Evolutionary conservation across 805 yeast genomes (phyloP).

Genomic region (Peterozyma xylosa): DNA sequence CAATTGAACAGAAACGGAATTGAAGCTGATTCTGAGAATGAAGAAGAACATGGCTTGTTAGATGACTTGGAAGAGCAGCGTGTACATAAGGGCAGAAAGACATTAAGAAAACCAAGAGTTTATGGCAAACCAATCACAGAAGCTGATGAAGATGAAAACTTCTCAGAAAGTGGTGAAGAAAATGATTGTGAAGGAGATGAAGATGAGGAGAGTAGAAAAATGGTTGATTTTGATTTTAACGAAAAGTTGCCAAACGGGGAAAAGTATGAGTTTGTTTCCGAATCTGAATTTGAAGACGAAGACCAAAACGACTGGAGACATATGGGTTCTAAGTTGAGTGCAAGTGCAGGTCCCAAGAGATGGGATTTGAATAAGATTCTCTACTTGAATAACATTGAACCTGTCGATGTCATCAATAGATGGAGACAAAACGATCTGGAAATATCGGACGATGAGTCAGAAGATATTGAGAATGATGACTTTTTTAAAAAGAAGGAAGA

Average conservation of each 20-base stretch:
- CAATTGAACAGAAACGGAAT: slow-evolving; percentile 30
- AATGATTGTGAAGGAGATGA: slow-evolving; percentile 33
- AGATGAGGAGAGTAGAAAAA: slow-evolving; percentile 28
- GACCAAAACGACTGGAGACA: slow-evolving; percentile 30
- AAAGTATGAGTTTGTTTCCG: slow-evolving; percentile 39
- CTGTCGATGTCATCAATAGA: slow-evolving; percentile 62
- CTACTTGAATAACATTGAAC: slow-evolving; percentile 71
- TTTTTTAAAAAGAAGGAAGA: slow-evolving; percentile 47
- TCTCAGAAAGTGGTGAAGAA: slow-evolving; percentile 31
- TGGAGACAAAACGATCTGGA: slow-evolving; percentile 54
- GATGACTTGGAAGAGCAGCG: slow-evolving; percentile 26
- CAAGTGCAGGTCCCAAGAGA: slow-evolving; percentile 33
- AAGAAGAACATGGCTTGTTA: slow-evolving; percentile 26
- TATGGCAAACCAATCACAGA: slow-evolving; percentile 46
- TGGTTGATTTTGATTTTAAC: slow-evolving; percentile 41
- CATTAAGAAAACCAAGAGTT: slow-evolving; percentile 54
- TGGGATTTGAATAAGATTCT: slow-evolving; percentile 81
- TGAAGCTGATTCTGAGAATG: slow-evolving; percentile 26
- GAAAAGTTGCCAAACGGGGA: slow-evolving; percentile 25
- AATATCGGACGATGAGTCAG: slow-evolving; percentile 32
- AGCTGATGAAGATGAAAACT: slow-evolving; percentile 36
- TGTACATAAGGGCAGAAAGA: slow-evolving; percentile 49
- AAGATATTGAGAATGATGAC: slow-evolving; percentile 34
- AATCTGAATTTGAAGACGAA: slow-evolving; percentile 39
- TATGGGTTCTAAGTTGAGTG: slow-evolving; percentile 59